A percentile compares a stretch with the other conserved stretches of the same genome.
These are phyloP conservation scores for Albatrellus ellisii DNA, from an alignment of 768 basidiomycete species.

Conservation along the genomic window DNA sequence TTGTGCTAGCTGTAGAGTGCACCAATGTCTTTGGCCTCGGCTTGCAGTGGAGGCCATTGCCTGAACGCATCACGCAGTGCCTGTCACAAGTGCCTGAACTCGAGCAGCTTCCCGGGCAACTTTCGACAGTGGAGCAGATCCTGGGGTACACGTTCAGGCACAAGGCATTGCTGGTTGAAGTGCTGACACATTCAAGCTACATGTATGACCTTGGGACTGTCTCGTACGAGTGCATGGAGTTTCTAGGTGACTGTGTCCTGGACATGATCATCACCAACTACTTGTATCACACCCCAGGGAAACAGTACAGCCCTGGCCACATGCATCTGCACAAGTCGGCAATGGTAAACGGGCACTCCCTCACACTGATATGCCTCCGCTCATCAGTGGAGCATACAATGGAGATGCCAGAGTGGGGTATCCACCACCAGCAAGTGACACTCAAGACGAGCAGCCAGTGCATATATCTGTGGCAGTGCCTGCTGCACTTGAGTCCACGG, in stretches of 20 bases:
- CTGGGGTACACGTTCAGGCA: slow-evolving; percentile 51
- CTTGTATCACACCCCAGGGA: slow-evolving; percentile 51
- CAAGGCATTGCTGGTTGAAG: slow-evolving; percentile 56
- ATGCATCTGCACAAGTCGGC: slow-evolving; percentile 57
- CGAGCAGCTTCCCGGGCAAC: slow-evolving; percentile 33
- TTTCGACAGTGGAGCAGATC: slow-evolving; percentile 47
- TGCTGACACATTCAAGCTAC: slow-evolving; percentile 61
- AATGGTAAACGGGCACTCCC: slow-evolving; percentile 61
- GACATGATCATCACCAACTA: slow-evolving; percentile 66
- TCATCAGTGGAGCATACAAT: slow-evolving; percentile 29
- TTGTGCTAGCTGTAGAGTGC: slow-evolving; percentile 47
- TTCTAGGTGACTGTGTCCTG: slow-evolving; percentile 62
- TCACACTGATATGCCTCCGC: slow-evolving; percentile 52
- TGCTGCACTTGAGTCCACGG: slow-evolving; percentile 52
- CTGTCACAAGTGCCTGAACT: slow-evolving; percentile 26
- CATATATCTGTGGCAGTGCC: slow-evolving; percentile 52
- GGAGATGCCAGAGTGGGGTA: slow-evolving; percentile 32
- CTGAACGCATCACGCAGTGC: slow-evolving; percentile 32
- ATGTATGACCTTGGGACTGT: slow-evolving; percentile 43
- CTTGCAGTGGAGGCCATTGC: slow-evolving; percentile 41
- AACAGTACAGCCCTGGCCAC: slow-evolving; percentile 53
- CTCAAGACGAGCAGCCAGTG: too few relatives aligned
- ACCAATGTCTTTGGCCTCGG: slow-evolving; percentile 46
- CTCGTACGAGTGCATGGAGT: slow-evolving; percentile 73
- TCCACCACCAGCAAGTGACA: too few relatives aligned